Evolutionary conservation across 768 basidiomycete species (phyloP).

Genomic region (Termitomyces sp.): DNA sequence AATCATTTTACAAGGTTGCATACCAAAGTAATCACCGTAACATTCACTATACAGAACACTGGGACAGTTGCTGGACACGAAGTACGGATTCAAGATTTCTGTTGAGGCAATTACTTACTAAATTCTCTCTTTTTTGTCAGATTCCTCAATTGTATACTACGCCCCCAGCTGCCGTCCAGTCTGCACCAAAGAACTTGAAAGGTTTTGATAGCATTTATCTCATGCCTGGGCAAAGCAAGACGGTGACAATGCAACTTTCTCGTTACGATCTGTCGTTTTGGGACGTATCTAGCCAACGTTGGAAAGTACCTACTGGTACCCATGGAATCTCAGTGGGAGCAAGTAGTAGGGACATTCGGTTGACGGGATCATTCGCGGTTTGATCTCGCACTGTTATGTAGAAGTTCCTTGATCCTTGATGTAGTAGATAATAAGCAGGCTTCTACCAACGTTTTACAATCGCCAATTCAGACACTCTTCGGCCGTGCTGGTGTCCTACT

Average conservation of each 20-base stretch:
- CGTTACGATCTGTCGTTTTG: slow-evolving; percentile 53
- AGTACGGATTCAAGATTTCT: slow-evolving; percentile 25
- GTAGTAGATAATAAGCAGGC: too few relatives aligned
- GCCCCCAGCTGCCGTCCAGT: slow-evolving; percentile 43
- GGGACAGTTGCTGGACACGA: slow-evolving; percentile 53
- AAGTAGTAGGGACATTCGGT: slow-evolving; percentile 45
- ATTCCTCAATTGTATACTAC: slow-evolving; percentile 55
- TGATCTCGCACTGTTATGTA: slow-evolving; percentile 16
- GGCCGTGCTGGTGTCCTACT: too few relatives aligned
- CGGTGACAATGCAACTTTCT: slow-evolving; percentile 44
- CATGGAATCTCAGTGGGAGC: slow-evolving; percentile 47
- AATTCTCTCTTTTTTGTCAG: slow-evolving; percentile 23
- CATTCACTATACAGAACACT: slow-evolving; percentile 50
- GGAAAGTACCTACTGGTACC: slow-evolving; percentile 48
- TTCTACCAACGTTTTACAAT: too few relatives aligned
- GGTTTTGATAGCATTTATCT: slow-evolving; percentile 54
- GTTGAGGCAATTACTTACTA: not conserved
- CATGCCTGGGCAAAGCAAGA: slow-evolving; percentile 38
- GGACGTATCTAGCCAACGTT: slow-evolving; percentile 51
- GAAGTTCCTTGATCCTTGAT: too few relatives aligned
- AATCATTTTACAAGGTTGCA: slow-evolving; percentile 37
- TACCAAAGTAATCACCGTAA: slow-evolving; percentile 47
- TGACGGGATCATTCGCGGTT: slow-evolving; percentile 37
- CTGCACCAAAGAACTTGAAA: slow-evolving; percentile 49
- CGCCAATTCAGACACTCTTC: too few relatives aligned